Evolutionary conservation across 1,139 yeast genomes (phyloP).

Genomic region (Scheffersomyces stambukii): DNA sequence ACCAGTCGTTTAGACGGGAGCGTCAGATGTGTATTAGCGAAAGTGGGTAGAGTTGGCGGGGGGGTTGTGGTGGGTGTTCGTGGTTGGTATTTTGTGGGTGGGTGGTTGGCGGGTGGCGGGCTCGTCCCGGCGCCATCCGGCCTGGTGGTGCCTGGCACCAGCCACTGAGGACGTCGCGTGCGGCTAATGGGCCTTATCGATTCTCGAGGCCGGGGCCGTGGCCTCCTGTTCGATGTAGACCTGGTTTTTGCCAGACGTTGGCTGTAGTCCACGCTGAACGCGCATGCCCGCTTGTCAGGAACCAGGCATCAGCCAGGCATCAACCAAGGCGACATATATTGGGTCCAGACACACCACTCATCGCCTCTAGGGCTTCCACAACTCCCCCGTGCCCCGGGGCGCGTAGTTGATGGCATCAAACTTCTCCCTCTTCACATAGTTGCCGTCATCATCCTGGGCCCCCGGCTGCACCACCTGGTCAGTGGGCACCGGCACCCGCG

Average conservation of each 20-base stretch:
- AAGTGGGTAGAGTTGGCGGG: no score
- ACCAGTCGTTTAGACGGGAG: no score
- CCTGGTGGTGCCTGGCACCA: no score
- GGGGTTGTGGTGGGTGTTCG: no score
- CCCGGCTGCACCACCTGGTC: constrained; percentile 17
- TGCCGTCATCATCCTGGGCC: constrained; percentile 14
- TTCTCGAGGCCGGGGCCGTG: not conserved
- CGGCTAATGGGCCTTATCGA: not conserved
- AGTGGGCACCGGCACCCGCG: constrained; percentile 5
- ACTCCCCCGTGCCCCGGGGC: constrained; percentile 49
- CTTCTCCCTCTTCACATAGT: constrained; percentile 35
- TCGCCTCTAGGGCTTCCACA: constrained; percentile 40
- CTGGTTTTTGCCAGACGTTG: not conserved
- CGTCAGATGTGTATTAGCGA: no score
- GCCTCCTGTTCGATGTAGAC: not conserved
- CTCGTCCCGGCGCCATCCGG: no score
- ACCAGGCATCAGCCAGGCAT: not conserved
- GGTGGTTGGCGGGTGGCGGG: no score
- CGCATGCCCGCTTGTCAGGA: no score
- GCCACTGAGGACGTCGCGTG: no score
- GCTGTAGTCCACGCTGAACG: no score
- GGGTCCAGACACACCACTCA: constrained; percentile 7
- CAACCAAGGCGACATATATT: not conserved
- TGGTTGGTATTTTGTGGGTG: no score
- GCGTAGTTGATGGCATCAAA: constrained; percentile 48